Conservation (phyloP, 768 basidiomycete genomes). For the Tricholoma matsutake region DNA sequence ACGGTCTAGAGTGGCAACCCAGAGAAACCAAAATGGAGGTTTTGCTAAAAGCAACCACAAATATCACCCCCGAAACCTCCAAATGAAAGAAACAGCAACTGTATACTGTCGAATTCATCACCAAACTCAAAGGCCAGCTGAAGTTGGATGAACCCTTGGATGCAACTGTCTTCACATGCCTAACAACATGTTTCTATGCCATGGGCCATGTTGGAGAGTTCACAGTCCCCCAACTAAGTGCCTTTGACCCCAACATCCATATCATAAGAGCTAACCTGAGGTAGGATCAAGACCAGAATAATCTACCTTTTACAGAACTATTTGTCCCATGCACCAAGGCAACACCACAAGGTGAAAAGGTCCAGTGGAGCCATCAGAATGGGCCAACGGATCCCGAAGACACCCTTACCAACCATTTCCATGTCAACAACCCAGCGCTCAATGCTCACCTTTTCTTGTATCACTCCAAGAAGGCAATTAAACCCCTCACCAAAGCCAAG, state of each 20-base stretch:
- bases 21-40: slow-evolving; percentile 23
- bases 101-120: slow-evolving; percentile 23
- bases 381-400: slow-evolving; percentile 21
- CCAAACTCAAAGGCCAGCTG: slow-evolving; percentile 16
- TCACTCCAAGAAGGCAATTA: background rate
- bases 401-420: slow-evolving; percentile 24
- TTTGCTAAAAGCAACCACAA: slow-evolving; percentile 27
- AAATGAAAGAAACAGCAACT: slow-evolving; percentile 27
- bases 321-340: slow-evolving; percentile 9
- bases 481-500: slow-evolving; percentile 16
- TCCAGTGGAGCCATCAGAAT: slow-evolving; percentile 29
- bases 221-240: slow-evolving; percentile 28
- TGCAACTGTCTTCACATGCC: slow-evolving; percentile 33
- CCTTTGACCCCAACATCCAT: slow-evolving; percentile 9
- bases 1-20: slow-evolving; percentile 31
- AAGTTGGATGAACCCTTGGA: slow-evolving; percentile 28
- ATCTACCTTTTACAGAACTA: slow-evolving; percentile 16
- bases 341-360: slow-evolving; percentile 23
- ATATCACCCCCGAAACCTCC: slow-evolving; percentile 27
- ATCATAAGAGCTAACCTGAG: slow-evolving; percentile 17
- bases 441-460: slow-evolving; percentile 31
- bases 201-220: slow-evolving; percentile 35
- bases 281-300: slow-evolving; percentile 1
- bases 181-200: slow-evolving; percentile 36
- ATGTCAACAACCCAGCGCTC: slow-evolving; percentile 25